Percentiles rank a stretch among this genome's conserved stretches.
Conservation (phyloP, 768 basidiomycete genomes). For the Boletales sp. region DNA sequence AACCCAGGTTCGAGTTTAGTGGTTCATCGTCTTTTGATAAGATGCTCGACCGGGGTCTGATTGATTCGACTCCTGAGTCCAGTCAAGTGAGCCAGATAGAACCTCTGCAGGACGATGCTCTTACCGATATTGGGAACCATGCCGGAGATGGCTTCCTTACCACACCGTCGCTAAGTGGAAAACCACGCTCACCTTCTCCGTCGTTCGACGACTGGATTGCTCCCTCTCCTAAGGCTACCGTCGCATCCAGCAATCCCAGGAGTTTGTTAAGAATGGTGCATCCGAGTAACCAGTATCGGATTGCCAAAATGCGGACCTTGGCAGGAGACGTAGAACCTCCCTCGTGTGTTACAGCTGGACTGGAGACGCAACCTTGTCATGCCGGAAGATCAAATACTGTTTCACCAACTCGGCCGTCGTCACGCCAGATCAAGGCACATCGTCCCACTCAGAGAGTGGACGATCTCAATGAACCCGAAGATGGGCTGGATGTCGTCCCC, state of each 20-base stretch:
- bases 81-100: slow-evolving; percentile 9
- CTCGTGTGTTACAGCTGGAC: slow-evolving; percentile 6
- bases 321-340: slow-evolving; percentile 18
- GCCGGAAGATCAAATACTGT: background rate
- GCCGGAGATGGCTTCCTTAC: background rate
- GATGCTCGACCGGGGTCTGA: slow-evolving; percentile 33
- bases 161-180: slow-evolving; percentile 1
- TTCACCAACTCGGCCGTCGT: background rate
- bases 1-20: slow-evolving; percentile 34
- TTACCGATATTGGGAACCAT: slow-evolving; percentile 4
- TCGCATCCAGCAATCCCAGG: slow-evolving; percentile 26
- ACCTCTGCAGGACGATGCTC: slow-evolving; percentile 1
- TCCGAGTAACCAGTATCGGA: slow-evolving; percentile 30
- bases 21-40: slow-evolving; percentile 41
- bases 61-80: slow-evolving; percentile 22
- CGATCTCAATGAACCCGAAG: slow-evolving; percentile 23
- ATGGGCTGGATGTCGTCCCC: slow-evolving; percentile 50
- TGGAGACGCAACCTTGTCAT: slow-evolving; percentile 11
- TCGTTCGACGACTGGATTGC: slow-evolving; percentile 20
- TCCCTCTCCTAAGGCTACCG: slow-evolving; percentile 9
- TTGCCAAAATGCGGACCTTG: slow-evolving; percentile 24
- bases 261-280: slow-evolving; percentile 33
- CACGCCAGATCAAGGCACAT: background rate
- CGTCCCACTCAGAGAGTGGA: background rate
- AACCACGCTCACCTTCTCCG: slow-evolving; percentile 8